Evolutionary conservation across 163 green algal genomes (phyloP).

Genomic region (Volvox carteri): DNA sequence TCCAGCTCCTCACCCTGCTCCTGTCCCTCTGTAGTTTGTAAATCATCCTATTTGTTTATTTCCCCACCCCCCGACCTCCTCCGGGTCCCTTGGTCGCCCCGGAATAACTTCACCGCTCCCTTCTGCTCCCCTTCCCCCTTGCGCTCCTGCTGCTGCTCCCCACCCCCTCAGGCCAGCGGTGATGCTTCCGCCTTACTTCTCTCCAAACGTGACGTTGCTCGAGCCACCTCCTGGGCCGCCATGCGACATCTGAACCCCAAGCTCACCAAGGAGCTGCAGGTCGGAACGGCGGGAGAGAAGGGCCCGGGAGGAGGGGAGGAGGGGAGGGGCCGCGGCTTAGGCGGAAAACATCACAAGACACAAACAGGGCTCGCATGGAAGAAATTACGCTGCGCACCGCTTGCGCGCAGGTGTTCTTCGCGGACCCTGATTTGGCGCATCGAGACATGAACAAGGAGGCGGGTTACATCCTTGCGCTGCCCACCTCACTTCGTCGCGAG

Average conservation of each 20-base stretch:
- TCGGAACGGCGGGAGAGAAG: background rate
- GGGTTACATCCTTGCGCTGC: slow-evolving; percentile 17
- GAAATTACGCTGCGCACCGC: no score
- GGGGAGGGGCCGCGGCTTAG: background rate
- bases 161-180: background rate
- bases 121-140: no score
- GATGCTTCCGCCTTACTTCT: slow-evolving; percentile 13
- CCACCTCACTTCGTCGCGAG: background rate
- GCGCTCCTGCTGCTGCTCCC: background rate
- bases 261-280: slow-evolving; percentile 48
- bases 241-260: slow-evolving; percentile 12
- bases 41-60: no score
- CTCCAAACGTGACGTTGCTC: background rate
- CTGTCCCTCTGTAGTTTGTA: no score
- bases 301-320: background rate
- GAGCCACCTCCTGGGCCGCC: slow-evolving; percentile 12
- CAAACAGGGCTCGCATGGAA: no score
- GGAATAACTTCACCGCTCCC: no score
- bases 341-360: no score
- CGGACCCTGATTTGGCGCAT: background rate
- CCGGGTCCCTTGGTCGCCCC: no score
- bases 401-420: slow-evolving; percentile 44
- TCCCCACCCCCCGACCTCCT: no score
- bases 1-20: no score
- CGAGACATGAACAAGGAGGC: slow-evolving; percentile 27